Evolutionary conservation across 2,329 filamentous ascomycete genomes (phyloP).

Genomic region (Pseudogymnoascus sp.): DNA sequence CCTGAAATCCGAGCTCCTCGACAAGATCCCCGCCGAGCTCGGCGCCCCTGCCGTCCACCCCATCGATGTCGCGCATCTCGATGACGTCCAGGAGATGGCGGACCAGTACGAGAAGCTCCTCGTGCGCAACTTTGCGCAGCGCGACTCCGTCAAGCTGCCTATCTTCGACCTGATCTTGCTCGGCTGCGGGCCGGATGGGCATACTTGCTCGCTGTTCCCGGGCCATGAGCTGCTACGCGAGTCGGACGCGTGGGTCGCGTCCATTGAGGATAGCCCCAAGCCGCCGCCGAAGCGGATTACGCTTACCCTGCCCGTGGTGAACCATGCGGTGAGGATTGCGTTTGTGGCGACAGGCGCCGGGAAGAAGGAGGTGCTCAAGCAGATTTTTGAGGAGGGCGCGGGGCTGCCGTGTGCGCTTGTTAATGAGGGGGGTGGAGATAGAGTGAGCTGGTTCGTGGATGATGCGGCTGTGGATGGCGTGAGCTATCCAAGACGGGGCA

Average conservation of each 20-base stretch:
- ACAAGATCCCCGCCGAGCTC: conserved; percentile 67
- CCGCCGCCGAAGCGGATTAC: conserved; percentile 87
- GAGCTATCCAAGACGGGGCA: conserved; percentile 67
- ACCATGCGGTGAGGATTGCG: conserved; percentile 74
- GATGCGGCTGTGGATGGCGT: conserved; percentile 78
- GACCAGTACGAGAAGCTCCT: conserved; percentile 88
- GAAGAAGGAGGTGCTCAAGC: conserved; percentile 87
- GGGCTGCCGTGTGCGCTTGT: conserved; percentile 79
- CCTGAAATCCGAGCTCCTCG: conserved; percentile 76
- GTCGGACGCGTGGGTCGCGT: conserved; percentile 81
- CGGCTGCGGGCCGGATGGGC: conserved; percentile 89
- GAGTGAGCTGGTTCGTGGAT: conserved; percentile 94
- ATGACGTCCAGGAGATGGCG: conserved; percentile 84
- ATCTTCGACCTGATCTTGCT: conserved; percentile 92
- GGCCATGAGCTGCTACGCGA: conserved; percentile 81
- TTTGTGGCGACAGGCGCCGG: conserved; percentile 85
- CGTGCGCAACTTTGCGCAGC: conserved; percentile 76
- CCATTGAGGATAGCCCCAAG: conserved; percentile 91
- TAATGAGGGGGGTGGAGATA: conserved; percentile 74
- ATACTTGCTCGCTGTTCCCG: conserved; percentile 95
- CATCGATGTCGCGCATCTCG: conserved; percentile 58
- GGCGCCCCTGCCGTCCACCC: conserved; percentile 64
- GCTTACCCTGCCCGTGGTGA: conserved; percentile 82
- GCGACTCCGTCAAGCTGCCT: conserved; percentile 88
- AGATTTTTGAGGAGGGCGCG: conserved; percentile 76